Evolutionary conservation across 345 rosid genomes (phyloP).

Genomic region (Eutrema heterophyllum): DNA sequence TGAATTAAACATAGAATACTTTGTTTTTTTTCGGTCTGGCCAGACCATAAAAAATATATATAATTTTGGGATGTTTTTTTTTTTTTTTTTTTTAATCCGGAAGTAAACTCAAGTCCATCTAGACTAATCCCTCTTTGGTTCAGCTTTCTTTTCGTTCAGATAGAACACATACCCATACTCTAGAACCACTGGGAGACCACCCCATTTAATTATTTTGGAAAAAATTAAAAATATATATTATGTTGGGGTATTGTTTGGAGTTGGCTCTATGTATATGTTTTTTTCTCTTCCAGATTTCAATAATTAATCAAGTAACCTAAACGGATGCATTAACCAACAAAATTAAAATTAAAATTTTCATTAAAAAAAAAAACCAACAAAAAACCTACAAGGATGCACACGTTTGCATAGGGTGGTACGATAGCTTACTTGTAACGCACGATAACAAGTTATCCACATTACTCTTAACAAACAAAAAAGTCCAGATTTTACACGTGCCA

Average conservation of each 20-base stretch:
- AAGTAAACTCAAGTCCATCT: too few species aligned
- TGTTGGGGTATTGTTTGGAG: neutral
- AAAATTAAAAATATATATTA: too few species aligned
- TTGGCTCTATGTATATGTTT: neutral
- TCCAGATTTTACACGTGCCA: slow-evolving; percentile 11
- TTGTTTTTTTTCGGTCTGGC: neutral
- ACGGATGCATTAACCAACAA: neutral
- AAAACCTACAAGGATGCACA: slow-evolving; percentile 2
- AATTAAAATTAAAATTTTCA: neutral
- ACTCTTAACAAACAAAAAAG: neutral
- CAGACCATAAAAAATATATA: neutral
- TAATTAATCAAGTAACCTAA: neutral
- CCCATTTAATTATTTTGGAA: too few species aligned
- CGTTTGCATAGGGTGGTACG: neutral
- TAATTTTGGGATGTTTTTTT: too few species aligned
- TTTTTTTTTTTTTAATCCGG: too few species aligned
- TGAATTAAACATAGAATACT: neutral
- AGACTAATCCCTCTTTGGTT: too few species aligned
- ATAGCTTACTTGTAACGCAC: neutral
- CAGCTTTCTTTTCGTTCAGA: too few species aligned
- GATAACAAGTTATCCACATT: neutral
- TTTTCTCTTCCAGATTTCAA: too few species aligned
- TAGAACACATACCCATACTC: too few species aligned
- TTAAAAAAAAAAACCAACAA: too few species aligned
- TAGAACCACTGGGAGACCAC: too few species aligned